Base-by-base conservation (phyloP, 1,284 basidiomycete genomes). In the Puccinia polysora region DNA sequence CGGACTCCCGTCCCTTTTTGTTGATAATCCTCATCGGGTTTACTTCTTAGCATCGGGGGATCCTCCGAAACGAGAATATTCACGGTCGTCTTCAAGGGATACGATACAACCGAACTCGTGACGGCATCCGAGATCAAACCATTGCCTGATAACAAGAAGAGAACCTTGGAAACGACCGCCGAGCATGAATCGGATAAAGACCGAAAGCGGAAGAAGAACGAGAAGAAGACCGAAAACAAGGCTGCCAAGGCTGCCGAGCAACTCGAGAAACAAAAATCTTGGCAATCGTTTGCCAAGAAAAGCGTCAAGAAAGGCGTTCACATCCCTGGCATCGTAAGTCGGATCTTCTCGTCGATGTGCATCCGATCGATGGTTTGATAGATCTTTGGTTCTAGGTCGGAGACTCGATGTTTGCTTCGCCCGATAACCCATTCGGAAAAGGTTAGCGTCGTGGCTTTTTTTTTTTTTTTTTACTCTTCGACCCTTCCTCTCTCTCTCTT, bases 281-380 rank as follows among this genome's bases (percentile, higher is more conserved):
- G 95, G 95, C 91, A 97, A 82, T 93, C 91, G 82, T 98, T 98
- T 83, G 90, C 94, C 12, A 95, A 94, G 82, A 97, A 96, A 83
- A 88, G 89, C 38, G 88, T 90, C 79, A 94, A 91, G 85, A 97
- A 97, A 82, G 93, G 93, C 7, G 88, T 93, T 43, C 88, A 88
- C 81, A 90, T 89, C 76, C 90, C 86, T 73, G 91, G 90, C 74
- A 47, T 65, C 36, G 92, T 49, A 91, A 88, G 73, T 49, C 14
- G n/a, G 8, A 52, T 8, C n/a, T 67, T 25, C 18, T 23, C n/a
- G 15, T 12, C 20, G 23, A 10, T 34, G 18, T 43, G 10, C 4
- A 73, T 25, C 67, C 68, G 34, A 74, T 73, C 43, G 49, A 47
- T 56, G 14, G 40, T 23, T 36, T 65, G 15, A 32, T 5, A 12